These are phyloP conservation scores for Claviceps paspali DNA, from an alignment of 2,329 filamentous ascomycete genomes.

Conservation along the genomic window DNA sequence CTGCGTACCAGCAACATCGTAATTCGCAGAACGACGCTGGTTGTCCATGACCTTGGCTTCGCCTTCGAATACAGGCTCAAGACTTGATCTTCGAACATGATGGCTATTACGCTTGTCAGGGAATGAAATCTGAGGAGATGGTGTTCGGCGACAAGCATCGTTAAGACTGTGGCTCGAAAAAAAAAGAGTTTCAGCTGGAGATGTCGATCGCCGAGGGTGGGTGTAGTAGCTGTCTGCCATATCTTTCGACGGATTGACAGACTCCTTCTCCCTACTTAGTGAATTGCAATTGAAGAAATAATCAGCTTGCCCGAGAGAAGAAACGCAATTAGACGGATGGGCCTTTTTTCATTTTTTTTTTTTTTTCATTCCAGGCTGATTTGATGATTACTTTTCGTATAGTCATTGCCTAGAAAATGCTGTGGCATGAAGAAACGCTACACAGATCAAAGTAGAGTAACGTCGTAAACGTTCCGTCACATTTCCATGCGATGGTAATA, in stretches of 20 bases:
- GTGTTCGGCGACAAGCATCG: slow-evolving; percentile 2
- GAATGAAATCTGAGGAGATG: slow-evolving; percentile 3
- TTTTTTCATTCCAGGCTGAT: neutral
- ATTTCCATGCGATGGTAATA: no score
- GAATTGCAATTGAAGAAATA: neutral
- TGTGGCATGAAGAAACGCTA: neutral
- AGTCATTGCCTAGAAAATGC: neutral
- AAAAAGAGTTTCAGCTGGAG: slow-evolving; percentile 2
- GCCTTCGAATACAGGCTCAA: slow-evolving; percentile 5
- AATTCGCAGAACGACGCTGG: neutral
- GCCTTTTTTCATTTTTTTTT: neutral
- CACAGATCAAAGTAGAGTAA: slow-evolving; percentile 2
- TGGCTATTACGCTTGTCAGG: slow-evolving; percentile 2
- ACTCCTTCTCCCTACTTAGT: neutral
- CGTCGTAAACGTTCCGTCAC: slow-evolving; percentile 2
- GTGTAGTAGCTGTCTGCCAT: slow-evolving; percentile 2
- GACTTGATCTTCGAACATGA: slow-evolving; percentile 1
- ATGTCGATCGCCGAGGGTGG: neutral
- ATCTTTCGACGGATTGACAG: neutral
- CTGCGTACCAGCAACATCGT: neutral
- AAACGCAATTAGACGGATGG: neutral
- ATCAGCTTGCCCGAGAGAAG: neutral
- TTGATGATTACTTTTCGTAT: neutral
- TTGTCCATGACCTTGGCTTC: neutral
- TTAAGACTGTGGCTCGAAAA: neutral